Conservation (phyloP, 129 eudicot genomes). For the Lactuca sativa region DNA sequence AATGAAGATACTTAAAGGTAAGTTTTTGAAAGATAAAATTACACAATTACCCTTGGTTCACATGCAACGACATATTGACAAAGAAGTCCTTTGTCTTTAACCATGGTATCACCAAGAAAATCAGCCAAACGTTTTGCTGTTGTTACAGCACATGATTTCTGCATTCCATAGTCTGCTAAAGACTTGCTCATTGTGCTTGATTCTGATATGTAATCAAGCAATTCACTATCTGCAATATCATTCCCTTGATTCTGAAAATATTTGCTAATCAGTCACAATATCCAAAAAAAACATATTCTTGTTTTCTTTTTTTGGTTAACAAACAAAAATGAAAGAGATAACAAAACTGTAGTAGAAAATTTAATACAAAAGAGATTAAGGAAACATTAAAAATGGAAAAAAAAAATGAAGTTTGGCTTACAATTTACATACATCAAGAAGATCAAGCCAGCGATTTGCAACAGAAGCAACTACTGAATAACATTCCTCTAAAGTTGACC, state of each 20-base stretch:
- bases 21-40: neutral
- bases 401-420: neutral
- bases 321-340: no score
- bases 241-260: constrained; percentile 80
- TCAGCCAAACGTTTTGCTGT: constrained; percentile 95
- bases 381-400: no score
- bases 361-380: no score
- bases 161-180: constrained; percentile 89
- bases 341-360: no score
- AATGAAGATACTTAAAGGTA: neutral
- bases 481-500: constrained; percentile 95
- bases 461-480: constrained; percentile 95
- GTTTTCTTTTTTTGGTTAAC: no score
- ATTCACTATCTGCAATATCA: constrained; percentile 93
- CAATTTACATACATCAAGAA: constrained; percentile 82
- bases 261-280: constrained; percentile 17
- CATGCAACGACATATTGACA: constrained; percentile 97
- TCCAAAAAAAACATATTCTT: neutral
- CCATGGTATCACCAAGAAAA: constrained; percentile 98
- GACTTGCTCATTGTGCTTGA: constrained; percentile 99
- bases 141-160: constrained; percentile 98
- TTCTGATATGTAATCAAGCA: constrained; percentile 93
- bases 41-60: constrained; percentile 83
- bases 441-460: constrained; percentile 99
- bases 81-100: constrained; percentile 93